Evolutionary conservation across 768 basidiomycete species (phyloP).

Genomic region (Boletus coccyginus): DNA sequence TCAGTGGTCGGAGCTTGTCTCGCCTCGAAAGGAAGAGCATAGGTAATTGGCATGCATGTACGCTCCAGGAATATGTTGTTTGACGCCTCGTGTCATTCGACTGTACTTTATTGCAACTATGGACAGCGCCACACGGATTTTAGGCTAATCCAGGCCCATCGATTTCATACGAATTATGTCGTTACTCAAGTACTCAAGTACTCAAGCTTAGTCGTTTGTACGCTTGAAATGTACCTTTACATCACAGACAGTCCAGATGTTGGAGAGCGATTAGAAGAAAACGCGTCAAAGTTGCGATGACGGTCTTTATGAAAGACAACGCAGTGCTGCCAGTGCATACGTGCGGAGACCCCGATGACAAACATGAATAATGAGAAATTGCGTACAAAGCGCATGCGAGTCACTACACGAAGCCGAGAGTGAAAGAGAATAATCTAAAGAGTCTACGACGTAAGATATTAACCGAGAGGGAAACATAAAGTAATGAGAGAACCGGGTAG

Average conservation of each 20-base stretch:
- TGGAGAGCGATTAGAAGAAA: neutral
- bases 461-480: constrained; percentile 4
- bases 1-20: constrained; percentile 33
- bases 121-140: neutral
- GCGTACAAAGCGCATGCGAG: constrained; percentile 24
- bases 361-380: constrained; percentile 9
- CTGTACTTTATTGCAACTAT: constrained; percentile 4
- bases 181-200: neutral
- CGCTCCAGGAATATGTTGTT: neutral
- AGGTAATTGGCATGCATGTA: constrained; percentile 3
- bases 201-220: constrained; percentile 5
- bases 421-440: constrained; percentile 22
- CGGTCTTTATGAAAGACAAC: constrained; percentile 1
- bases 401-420: constrained; percentile 10
- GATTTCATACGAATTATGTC: neutral
- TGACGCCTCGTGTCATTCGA: neutral
- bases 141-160: neutral
- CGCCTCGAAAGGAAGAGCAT: constrained; percentile 30
- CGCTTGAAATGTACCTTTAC: neutral
- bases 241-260: neutral
- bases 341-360: constrained; percentile 5
- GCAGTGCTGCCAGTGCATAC: constrained; percentile 14
- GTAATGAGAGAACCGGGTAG: constrained; percentile 3
- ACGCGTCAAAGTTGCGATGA: neutral
- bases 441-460: constrained; percentile 21